A percentile compares a stretch with the other conserved stretches of the same genome.
phyloP scores from a whole-genome alignment of 352 stramenopile species.

The Globisporangium paroecandrum region DNA sequence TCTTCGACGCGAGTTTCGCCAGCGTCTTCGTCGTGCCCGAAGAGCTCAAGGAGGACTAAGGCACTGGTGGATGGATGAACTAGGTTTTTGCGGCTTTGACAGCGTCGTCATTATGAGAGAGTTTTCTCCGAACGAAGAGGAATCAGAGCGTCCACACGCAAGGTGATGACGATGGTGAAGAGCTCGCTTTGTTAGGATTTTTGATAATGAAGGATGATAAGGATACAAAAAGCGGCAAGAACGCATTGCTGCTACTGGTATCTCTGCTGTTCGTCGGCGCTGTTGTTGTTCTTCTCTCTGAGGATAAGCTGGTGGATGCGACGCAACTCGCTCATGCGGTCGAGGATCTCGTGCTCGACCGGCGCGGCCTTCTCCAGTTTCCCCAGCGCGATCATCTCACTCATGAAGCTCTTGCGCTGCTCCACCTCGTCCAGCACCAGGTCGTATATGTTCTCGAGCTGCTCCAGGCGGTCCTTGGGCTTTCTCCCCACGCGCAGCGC shows the following conservation, averaged over 20 bases:
- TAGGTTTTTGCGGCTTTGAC: neutral
- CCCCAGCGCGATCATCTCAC: slow-evolving; percentile 59
- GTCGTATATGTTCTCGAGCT: slow-evolving; percentile 68
- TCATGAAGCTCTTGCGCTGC: slow-evolving; percentile 55
- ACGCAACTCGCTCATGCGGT: slow-evolving; percentile 59
- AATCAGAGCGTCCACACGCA: neutral
- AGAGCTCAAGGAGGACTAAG: slow-evolving; percentile 34
- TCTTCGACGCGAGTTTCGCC: slow-evolving; percentile 75
- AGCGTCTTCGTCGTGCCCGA: slow-evolving; percentile 67
- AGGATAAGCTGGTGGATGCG: slow-evolving; percentile 64
- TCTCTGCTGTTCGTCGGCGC: neutral
- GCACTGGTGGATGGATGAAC: neutral
- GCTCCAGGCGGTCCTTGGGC: slow-evolving; percentile 35
- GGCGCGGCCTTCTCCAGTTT: slow-evolving; percentile 34
- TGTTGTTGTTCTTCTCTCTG: slow-evolving; percentile 33
- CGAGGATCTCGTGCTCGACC: slow-evolving; percentile 61
- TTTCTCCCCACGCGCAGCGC: slow-evolving; percentile 32
- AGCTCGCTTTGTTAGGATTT: slow-evolving; percentile 5
- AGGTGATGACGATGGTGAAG: neutral
- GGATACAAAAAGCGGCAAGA: neutral
- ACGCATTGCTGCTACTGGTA: neutral
- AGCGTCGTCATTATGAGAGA: neutral
- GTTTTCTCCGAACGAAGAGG: neutral
- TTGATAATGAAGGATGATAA: neutral
- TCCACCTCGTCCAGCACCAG: slow-evolving; percentile 61